Base-by-base conservation (phyloP, 75 land plant species). In the Cryptomeria japonica region DNA sequence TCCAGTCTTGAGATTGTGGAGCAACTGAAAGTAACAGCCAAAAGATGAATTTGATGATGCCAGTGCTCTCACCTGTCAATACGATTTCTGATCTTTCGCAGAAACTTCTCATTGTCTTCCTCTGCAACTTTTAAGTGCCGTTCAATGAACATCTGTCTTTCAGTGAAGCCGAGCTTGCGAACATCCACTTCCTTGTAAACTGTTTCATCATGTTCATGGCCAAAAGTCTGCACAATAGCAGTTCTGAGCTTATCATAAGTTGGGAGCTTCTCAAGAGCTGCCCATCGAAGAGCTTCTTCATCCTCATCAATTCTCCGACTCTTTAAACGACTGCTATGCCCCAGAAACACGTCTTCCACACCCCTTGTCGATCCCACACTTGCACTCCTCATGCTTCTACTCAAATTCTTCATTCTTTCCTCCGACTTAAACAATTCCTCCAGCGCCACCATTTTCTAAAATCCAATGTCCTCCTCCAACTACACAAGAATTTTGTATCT, bases 31-130 rank as follows among this genome's bases (percentile, higher is more conserved):
- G n/a, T n/a, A n/a, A n/a, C 19, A 68, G 31, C 72, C 72, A 68
- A 28, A 68, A 16, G 31, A 28, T 70, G 75, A 70, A 70, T 28
- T 28, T 44, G 47, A 44, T 16, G 0, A 58, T 15, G 16, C 18
- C 22, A 58, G 64, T 58, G 4, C 31, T n/a, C 90, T 88, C 86
- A 97, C 98, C 92, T 93, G 82, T 97, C 95, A 84, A 97, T 93
- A 19, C 98, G 88, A 72, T 94, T 86, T 32, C 94, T 88, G 78
- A 94, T 87, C 85, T 93, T 96, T 38, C 3, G 80, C 83, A 97
- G 88, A 89, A 93, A 96, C 89, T 88, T 91, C 87, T 96, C 98
- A 46, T 97, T 97, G 87, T 97, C 98, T 80, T 96, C 98, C 83
- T 97, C 98, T 15, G 94, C 93, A 34, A 94, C 94, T 86, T 83